Evolutionary conservation across 305 asterid genomes (phyloP), one percentile per base, ranked within the genome.

Genomic region (Solanum hybrid): DNA sequence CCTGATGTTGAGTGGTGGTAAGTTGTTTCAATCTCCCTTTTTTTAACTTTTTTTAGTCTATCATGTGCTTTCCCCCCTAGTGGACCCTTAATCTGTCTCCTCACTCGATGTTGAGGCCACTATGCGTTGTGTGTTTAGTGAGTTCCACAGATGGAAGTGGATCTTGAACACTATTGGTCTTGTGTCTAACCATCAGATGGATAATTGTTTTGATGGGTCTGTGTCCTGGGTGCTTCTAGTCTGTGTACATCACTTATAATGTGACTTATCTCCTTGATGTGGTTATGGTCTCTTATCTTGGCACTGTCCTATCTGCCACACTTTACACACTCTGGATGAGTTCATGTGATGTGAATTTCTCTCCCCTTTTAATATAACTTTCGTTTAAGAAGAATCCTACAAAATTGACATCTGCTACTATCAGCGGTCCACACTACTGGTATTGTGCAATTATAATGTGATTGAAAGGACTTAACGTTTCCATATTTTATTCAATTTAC

Each of bases 1-100:
- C 99, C 99, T 22, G 99, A 96, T 68, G 95, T 96, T 11, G 99
- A 97, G 97, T 96, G 98, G 99, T 97, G 99, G 99, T 97, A 94
- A 95, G 98, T 91, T 77, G 87, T 61, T 61, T 20, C 72, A 61
- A 61, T 20, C 26, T 61, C 72, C 72, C 72, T 61, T 61, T 9
- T 61, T 61, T 20, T 61, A 7, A 61, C 72, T 3, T 20, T 20
- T 57, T 61, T 61, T 20, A 20, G 72, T 20, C 26, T 61, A 20
- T 20, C 26, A 61, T 0, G 26, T 61, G 72, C n/a, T 61, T 1
- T 3, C 70, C 72, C 72, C 72, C 22, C 24, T 7, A 20, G 72
- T 61, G 72, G 72, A 61, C 24, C 10, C 72, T 61, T 61, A 7
- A 61, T 61, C 72, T 3, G 24, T 61, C 26, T 61, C 72, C 72